Evolutionary conservation across 2,329 filamentous ascomycete species (phyloP), one percentile per base, ranked within the genome.

Genomic region (Cryphonectria radicalis): DNA sequence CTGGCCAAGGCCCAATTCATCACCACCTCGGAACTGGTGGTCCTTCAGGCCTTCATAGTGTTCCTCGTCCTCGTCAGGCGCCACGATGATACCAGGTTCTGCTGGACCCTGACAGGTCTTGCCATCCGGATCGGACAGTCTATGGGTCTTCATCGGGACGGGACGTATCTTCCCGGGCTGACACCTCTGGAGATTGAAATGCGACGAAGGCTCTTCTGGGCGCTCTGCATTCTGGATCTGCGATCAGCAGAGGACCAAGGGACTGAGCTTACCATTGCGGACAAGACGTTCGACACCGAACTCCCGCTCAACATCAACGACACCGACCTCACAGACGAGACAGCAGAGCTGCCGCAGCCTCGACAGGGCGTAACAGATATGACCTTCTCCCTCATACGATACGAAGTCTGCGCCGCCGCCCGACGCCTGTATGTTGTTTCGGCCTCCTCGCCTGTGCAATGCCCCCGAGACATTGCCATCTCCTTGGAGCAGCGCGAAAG

Each of bases 21-120:
- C 40, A 86, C 85, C 42, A 85, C 86, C 0, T 87, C 88, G 0
- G 88, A 91, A 60, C 72, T 91, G 0, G 82, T 86, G 8, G 84
- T 90, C 0, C 79, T 92, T 0, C 90, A 92, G 77, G 89, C 90
- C 0, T 86, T 91, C 67, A 80, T 86, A 1, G 80, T 92, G 0
- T 91, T 89, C 72, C 81, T 92, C 7, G 81, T 87, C 4, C 80
- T 87, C 0, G 83, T 87, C 11, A 84, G 86, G 22, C 82, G 84
- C 14, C 82, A 86, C 57, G 86, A 88, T 57, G 84, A 85, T 75
- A 78, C 87, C 66, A 77, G 84, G 4, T 88, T 89, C 4, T 84
- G 88, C 6, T 92, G 90, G 89, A 88, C 89, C 55, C 81, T 92
- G 74, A 89, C 88, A 0, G 90, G 89, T 0, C 82, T 91, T 1